Evolutionary conservation across 148 eudicot genomes (phyloP).

Genomic region (Nyssa sinensis): DNA sequence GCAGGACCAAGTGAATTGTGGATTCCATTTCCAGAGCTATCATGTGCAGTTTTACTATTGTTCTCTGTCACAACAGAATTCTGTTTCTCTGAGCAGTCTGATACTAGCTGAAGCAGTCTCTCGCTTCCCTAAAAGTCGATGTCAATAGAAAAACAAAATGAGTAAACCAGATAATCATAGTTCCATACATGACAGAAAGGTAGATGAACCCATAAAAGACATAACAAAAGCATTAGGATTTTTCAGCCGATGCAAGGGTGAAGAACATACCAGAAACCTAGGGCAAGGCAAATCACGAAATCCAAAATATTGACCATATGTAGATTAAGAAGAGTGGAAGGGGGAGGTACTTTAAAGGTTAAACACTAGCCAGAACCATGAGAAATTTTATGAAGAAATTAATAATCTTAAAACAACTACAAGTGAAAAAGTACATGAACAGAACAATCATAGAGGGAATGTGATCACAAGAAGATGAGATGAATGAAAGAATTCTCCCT

Average conservation of each 20-base stretch:
- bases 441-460: neutral
- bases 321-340: neutral
- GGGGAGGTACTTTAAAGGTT: no score
- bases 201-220: no score
- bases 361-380: neutral
- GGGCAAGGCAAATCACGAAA: neutral
- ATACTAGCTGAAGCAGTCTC: constrained; percentile 77
- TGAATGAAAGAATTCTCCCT: neutral
- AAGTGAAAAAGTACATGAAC: neutral
- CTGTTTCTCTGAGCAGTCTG: constrained; percentile 43
- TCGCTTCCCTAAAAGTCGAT: constrained; percentile 71
- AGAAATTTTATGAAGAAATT: no score
- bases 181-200: neutral
- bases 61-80: constrained; percentile 17
- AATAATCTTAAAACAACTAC: neutral
- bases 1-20: constrained; percentile 21
- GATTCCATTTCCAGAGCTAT: constrained; percentile 23
- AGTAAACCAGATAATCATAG: neutral
- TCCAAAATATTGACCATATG: neutral
- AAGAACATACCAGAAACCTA: neutral
- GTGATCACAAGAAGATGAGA: neutral
- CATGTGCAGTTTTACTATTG: constrained; percentile 16
- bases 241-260: no score
- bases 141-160: neutral
- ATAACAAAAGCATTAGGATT: no score